A percentile compares a stretch with the other conserved stretches of the same genome.
These are phyloP conservation scores for Saturnispora sanitii DNA, from an alignment of 805 yeast genomes.

Conservation along the genomic window DNA sequence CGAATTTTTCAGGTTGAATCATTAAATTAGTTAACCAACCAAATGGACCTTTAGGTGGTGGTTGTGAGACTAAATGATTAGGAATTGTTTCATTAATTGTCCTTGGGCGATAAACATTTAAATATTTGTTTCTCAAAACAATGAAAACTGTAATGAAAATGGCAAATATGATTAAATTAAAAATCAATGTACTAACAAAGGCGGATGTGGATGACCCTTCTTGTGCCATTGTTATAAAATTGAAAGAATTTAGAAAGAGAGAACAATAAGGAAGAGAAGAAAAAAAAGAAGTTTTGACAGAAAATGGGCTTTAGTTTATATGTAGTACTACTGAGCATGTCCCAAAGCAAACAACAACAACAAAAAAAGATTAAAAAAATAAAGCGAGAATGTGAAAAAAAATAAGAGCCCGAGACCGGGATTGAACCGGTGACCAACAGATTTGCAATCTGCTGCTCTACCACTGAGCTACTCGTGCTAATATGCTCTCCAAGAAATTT, in stretches of 20 bases:
- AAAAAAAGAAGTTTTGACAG: background rate
- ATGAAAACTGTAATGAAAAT: constrained; percentile 34
- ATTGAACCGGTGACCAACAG: constrained; percentile 97
- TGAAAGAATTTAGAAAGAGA: background rate
- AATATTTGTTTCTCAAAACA: constrained; percentile 32
- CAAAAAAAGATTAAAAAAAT: background rate
- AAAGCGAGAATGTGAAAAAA: constrained; percentile 1
- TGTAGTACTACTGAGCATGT: background rate
- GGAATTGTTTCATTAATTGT: constrained; percentile 37
- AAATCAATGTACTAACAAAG: constrained; percentile 38
- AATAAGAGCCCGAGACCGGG: constrained; percentile 73
- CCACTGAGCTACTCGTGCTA: constrained; percentile 41
- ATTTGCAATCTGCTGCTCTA: constrained; percentile 99
- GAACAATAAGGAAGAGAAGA: background rate
- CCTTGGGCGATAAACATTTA: constrained; percentile 46
- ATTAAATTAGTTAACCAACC: constrained; percentile 47
- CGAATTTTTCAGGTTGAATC: constrained; percentile 46
- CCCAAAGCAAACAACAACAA: background rate
- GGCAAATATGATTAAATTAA: constrained; percentile 33
- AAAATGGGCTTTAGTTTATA: background rate
- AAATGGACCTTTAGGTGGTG: constrained; percentile 25
- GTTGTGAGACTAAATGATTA: constrained; percentile 29
- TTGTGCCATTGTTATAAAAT: constrained; percentile 2
- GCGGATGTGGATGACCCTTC: constrained; percentile 36
- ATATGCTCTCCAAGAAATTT: no score